Base-by-base conservation (phyloP, 192 early-diverging fungal genomes). In the Chytriomyces sp. region DNA sequence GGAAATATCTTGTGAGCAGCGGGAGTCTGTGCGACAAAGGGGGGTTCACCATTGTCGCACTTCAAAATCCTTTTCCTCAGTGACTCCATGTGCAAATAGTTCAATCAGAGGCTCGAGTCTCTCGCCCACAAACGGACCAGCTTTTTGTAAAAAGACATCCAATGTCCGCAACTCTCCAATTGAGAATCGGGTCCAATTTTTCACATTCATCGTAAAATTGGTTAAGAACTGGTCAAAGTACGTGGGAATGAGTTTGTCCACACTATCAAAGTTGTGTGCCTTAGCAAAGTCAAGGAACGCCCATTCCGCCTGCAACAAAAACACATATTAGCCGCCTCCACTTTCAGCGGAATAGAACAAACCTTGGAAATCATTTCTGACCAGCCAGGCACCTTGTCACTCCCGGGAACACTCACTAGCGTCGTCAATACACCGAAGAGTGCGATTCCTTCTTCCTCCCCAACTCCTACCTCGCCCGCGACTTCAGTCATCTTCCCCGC, bases 171-270 rank as follows among this genome's bases (percentile, higher is more conserved):
- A 53, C 39, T 87, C 84, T 1, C 10, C 31, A 7, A 78, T 52
- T 19, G 80, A 82, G 66, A 82, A 69, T 8, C 75, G 75, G 19
- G 75, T 86, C 85, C 85, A 87, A 59, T 44, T 19, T 26, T 40
- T 10, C 1, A 65, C 53, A 2, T 60, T 41, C 0, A 22, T 39
- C 19, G 54, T 31, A 6, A 78, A 59, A 14, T 17, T 19, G 8
- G 12, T 22, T 8, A 80, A 22, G 28, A 64, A 36, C 5, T 4
- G 14, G 2, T 62, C 59, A 57, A 80, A 80, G 58, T 77, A 68
- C 14, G 59, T 5, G 0, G 57, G 70, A 55, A 60, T 76, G 32
- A 82, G 70, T 26, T 64, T 65, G 12, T 76, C 59, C 5, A 55
- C 36, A 19, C 52, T 37, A 38, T 25, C 41, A 8, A 74, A 10